A percentile compares a stretch with the other conserved stretches of the same genome.
Conservation (phyloP, 2,329 filamentous ascomycete species). For the Penicillium sp. region DNA sequence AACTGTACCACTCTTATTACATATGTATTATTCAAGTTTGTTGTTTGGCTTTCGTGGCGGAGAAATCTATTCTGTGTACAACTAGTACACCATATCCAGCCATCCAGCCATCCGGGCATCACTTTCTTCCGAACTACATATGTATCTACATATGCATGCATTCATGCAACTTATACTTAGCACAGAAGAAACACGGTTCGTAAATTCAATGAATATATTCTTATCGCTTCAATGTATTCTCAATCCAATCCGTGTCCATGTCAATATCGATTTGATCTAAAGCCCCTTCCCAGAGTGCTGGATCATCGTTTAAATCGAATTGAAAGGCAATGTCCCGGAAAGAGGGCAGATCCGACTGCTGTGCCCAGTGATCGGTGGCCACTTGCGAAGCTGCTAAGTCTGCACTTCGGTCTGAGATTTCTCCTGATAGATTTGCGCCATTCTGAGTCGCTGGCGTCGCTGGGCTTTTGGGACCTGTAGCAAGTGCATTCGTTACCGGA, state of each 20-base stretch:
- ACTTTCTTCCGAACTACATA: no score
- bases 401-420: neutral
- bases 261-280: conserved; percentile 42
- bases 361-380: conserved; percentile 19
- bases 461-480: conserved; percentile 5
- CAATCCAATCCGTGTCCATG: conserved; percentile 45
- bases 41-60: no score
- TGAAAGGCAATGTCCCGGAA: conserved; percentile 37
- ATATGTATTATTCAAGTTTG: no score
- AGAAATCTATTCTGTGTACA: no score
- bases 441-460: conserved; percentile 19
- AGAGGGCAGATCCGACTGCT: conserved; percentile 21
- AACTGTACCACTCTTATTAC: neutral
- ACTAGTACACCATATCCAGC: no score
- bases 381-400: neutral
- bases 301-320: conserved; percentile 40
- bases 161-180: no score
- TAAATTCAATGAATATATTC: neutral
- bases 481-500: neutral
- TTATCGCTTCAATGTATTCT: conserved; percentile 30
- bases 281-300: conserved; percentile 44
- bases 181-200: no score
- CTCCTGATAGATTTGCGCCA: conserved; percentile 4
- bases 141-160: no score
- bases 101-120: no score